phyloP scores from a whole-genome alignment of 192 early-diverging fungal genomes.

The Coemansia biformis region DNA sequence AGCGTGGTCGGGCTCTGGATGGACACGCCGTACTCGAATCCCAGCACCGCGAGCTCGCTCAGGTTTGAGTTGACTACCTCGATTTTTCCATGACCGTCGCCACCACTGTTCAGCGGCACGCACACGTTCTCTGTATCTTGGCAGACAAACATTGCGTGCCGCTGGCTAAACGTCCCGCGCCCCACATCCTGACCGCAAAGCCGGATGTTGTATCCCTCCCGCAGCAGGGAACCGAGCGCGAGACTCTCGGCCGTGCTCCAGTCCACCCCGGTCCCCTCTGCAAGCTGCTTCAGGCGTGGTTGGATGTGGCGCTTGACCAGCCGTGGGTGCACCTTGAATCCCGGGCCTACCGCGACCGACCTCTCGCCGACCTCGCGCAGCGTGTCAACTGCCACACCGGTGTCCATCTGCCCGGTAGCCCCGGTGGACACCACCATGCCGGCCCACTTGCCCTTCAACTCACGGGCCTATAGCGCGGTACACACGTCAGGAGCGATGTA shows the following conservation, averaged over 20 bases:
- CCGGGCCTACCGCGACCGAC: conserved; percentile 68
- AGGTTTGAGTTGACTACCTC: conserved; percentile 90
- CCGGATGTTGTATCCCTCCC: conserved; percentile 82
- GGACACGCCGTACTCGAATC: conserved; percentile 93
- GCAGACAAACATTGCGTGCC: conserved; percentile 94
- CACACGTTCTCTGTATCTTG: conserved; percentile 80
- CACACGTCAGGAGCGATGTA: too few relatives aligned
- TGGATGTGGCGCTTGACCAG: conserved; percentile 89
- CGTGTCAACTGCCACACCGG: conserved; percentile 58
- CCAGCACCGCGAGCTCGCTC: conserved; percentile 92
- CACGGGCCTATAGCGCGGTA: too few relatives aligned
- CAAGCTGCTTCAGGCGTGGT: conserved; percentile 65
- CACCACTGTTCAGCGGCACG: conserved; percentile 76
- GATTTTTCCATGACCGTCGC: conserved; percentile 53
- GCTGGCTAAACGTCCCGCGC: conserved; percentile 94
- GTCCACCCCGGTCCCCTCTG: conserved; percentile 68
- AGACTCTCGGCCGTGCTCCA: conserved; percentile 95
- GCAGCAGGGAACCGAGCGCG: conserved; percentile 81
- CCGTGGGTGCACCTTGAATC: conserved; percentile 75
- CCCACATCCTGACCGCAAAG: conserved; percentile 98
- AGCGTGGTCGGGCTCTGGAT: conserved; percentile 80
- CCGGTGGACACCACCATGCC: conserved; percentile 62
- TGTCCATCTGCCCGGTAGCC: conserved; percentile 35
- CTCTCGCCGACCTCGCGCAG: conserved; percentile 67
- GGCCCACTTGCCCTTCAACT: conserved; percentile 75